phyloP scores from a whole-genome alignment of 2,329 filamentous ascomycete species.

The Chaetomiaceae sp. region DNA sequence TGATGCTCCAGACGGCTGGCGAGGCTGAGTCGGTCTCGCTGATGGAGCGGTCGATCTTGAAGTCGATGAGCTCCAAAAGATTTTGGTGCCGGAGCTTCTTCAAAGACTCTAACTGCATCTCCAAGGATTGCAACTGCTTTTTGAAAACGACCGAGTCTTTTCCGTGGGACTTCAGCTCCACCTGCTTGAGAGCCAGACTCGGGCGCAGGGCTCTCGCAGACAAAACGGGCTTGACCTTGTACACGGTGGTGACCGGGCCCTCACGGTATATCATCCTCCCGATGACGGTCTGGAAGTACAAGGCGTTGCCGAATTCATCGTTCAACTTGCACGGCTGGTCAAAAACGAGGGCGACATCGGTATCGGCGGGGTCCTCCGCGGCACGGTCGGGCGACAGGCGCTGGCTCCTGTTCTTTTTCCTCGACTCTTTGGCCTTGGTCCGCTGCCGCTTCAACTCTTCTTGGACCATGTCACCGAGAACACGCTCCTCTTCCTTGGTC shows the following conservation, averaged over 20 bases:
- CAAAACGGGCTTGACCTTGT: conserved; percentile 66
- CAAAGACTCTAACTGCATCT: conserved; percentile 69
- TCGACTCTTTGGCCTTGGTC: conserved; percentile 59
- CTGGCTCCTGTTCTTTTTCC: conserved; percentile 52
- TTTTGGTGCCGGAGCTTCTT: conserved; percentile 73
- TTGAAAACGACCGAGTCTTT: conserved; percentile 63
- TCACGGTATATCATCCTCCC: conserved; percentile 62
- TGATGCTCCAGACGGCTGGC: conserved; percentile 61
- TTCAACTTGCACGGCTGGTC: conserved; percentile 62
- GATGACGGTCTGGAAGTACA: conserved; percentile 66
- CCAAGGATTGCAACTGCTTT: conserved; percentile 69
- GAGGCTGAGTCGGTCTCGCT: conserved; percentile 25
- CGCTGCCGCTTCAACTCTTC: conserved; percentile 66
- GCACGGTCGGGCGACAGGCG: conserved; percentile 36
- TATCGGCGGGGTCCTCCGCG: conserved; percentile 30
- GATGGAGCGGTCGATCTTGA: conserved; percentile 62
- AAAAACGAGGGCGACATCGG: conserved; percentile 49
- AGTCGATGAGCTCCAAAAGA: conserved; percentile 74
- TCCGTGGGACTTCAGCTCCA: conserved; percentile 52
- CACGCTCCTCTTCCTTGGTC: conserved; percentile 62
- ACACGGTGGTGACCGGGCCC: conserved; percentile 62
- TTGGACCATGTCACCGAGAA: conserved; percentile 65
- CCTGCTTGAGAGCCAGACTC: conserved; percentile 70
- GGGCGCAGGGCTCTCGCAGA: conserved; percentile 50
- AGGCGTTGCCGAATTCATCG: conserved; percentile 57